Evolutionary conservation across 1,284 basidiomycete species (phyloP).

Genomic region (Porodaedalea pini): DNA sequence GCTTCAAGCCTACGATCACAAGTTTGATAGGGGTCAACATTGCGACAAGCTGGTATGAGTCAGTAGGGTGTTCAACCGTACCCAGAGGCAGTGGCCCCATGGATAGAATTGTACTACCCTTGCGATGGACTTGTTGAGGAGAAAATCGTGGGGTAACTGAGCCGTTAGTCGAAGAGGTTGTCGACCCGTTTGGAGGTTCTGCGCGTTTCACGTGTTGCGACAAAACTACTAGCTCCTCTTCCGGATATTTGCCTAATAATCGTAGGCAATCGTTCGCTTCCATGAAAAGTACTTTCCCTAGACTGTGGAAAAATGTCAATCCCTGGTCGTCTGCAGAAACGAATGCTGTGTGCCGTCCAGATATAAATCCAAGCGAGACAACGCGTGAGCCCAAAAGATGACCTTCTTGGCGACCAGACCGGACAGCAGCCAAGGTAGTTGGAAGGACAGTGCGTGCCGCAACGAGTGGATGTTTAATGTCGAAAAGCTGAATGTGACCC

Average conservation of each 20-base stretch:
- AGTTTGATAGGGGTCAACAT: slow-evolving; percentile 88
- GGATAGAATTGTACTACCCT: slow-evolving; percentile 65
- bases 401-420: slow-evolving; percentile 87
- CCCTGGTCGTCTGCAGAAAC: slow-evolving; percentile 90
- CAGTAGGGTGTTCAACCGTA: slow-evolving; percentile 70
- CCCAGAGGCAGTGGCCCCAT: slow-evolving; percentile 86
- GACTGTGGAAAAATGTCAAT: slow-evolving; percentile 91
- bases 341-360: slow-evolving; percentile 89
- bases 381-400: slow-evolving; percentile 88
- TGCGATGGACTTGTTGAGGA: slow-evolving; percentile 40
- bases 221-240: slow-evolving; percentile 38
- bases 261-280: slow-evolving; percentile 94
- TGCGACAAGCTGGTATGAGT: slow-evolving; percentile 82
- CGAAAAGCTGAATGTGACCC: slow-evolving; percentile 87
- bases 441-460: slow-evolving; percentile 73
- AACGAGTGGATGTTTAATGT: slow-evolving; percentile 67
- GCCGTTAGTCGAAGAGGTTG: slow-evolving; percentile 25
- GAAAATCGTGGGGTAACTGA: slow-evolving; percentile 20
- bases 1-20: slow-evolving; percentile 91
- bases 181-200: slow-evolving; percentile 24
- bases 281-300: slow-evolving; percentile 94
- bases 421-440: slow-evolving; percentile 60
- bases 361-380: slow-evolving; percentile 86
- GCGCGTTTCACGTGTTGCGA: slow-evolving; percentile 7
- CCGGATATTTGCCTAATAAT: slow-evolving; percentile 88